A percentile compares a stretch with the other conserved stretches of the same genome.
These are phyloP conservation scores for Talaromyces wortmannii DNA, from an alignment of 495 filamentous ascomycete species.

Conservation along the genomic window DNA sequence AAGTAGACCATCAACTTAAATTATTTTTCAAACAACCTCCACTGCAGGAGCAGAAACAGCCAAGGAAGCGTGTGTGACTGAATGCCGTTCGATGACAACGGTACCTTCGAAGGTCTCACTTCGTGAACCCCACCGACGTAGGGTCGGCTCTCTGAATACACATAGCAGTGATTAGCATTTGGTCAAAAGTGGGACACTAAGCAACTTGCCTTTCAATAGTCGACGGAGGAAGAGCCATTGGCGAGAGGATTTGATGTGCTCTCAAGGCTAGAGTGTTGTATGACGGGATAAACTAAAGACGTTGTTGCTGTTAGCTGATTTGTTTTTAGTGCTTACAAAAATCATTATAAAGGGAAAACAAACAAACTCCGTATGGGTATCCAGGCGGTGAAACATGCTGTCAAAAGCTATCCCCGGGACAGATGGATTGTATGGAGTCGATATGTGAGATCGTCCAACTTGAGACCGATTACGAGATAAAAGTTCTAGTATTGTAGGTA, in stretches of 20 bases:
- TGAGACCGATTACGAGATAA: neutral
- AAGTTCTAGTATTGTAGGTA: neutral
- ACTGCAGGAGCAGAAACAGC: neutral
- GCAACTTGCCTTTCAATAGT: neutral
- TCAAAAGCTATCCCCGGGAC: neutral
- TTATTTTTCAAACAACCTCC: neutral
- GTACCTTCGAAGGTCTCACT: neutral
- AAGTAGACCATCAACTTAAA: neutral
- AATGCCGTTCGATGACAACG: neutral
- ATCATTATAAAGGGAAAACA: neutral
- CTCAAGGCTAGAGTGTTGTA: neutral
- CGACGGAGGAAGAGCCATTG: neutral
- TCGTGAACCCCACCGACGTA: neutral
- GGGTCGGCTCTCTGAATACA: neutral
- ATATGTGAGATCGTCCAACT: neutral
- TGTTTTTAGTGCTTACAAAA: neutral
- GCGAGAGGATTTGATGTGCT: neutral
- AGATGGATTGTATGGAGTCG: neutral
- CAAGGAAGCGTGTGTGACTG: neutral
- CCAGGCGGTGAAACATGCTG: neutral
- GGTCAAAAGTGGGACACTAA: neutral
- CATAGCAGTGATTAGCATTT: neutral
- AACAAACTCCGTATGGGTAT: neutral
- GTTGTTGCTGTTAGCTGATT: neutral
- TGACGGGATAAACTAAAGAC: neutral